phyloP scores from a whole-genome alignment of 345 rosid genomes.

The Trapa bicornis region DNA sequence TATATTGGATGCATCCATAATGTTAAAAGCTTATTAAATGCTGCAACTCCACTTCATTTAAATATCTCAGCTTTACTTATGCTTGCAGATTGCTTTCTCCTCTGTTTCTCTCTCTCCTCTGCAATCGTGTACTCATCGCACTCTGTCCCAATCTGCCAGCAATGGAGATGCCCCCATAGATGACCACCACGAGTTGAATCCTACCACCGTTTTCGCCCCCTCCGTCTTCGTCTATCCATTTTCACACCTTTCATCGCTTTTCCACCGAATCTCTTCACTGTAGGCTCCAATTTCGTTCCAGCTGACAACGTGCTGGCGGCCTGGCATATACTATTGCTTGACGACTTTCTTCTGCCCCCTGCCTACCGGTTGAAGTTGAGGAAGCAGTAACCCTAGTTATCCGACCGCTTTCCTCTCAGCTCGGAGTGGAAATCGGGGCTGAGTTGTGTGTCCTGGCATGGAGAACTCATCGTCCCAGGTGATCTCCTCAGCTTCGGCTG shows the following conservation, averaged over 20 bases:
- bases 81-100: too few species aligned
- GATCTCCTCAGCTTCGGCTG: conserved; percentile 31
- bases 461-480: conserved; percentile 29
- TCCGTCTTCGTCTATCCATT: background rate
- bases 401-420: background rate
- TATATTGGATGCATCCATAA: too few species aligned
- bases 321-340: background rate
- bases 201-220: conserved; percentile 11
- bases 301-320: background rate
- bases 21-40: too few species aligned
- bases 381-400: background rate
- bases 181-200: conserved; percentile 14
- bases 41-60: too few species aligned
- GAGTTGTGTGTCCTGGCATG: conserved; percentile 9
- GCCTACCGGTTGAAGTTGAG: background rate
- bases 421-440: background rate
- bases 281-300: background rate
- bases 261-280: background rate
- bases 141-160: too few species aligned
- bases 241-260: conserved; percentile 7
- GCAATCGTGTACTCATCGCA: too few species aligned
- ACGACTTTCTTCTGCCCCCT: background rate
- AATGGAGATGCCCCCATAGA: conserved; percentile 29
- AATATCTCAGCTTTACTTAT: too few species aligned
- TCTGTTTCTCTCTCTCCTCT: too few species aligned